Percentiles rank a stretch among this genome's conserved stretches.
Conservation (phyloP, 345 rosid species). For the Eutrema yunnanense region DNA sequence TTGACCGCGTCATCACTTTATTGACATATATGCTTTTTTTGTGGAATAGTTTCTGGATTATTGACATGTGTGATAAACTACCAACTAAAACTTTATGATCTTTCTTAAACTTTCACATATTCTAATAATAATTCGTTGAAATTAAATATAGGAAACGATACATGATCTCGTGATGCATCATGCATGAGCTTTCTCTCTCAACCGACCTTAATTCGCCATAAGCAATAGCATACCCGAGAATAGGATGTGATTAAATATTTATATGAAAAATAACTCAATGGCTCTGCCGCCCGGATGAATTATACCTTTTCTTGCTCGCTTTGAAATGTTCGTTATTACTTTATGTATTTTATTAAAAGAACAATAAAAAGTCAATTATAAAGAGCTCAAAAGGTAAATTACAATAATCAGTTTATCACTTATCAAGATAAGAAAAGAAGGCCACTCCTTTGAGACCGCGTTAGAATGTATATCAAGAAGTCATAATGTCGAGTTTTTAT, state of each 20-base stretch:
- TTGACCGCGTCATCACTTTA: too few species aligned
- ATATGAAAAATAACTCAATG: neutral
- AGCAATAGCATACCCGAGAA: slow-evolving; percentile 16
- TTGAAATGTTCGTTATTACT: slow-evolving; percentile 16
- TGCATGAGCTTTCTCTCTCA: slow-evolving; percentile 3
- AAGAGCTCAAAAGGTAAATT: slow-evolving; percentile 2
- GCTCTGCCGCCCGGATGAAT: slow-evolving; percentile 12
- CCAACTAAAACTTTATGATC: neutral
- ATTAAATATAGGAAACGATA: neutral
- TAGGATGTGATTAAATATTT: slow-evolving; percentile 10
- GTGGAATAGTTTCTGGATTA: neutral
- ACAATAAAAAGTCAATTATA: slow-evolving; percentile 9
- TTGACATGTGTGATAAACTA: slow-evolving; percentile 1
- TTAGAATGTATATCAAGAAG: neutral
- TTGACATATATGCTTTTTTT: neutral
- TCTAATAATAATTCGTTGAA: neutral
- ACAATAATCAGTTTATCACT: slow-evolving; percentile 8
- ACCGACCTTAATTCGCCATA: slow-evolving; percentile 10
- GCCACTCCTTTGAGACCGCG: slow-evolving; percentile 10
- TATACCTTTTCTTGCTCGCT: slow-evolving; percentile 1
- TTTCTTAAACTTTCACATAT: slow-evolving; percentile 2
- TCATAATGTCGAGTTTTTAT: slow-evolving; percentile 13
- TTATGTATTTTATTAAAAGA: neutral
- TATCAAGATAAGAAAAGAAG: slow-evolving; percentile 23
- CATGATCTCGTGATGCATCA: neutral